Conservation (phyloP, 768 basidiomycete genomes). For the Podaxis sp. region DNA sequence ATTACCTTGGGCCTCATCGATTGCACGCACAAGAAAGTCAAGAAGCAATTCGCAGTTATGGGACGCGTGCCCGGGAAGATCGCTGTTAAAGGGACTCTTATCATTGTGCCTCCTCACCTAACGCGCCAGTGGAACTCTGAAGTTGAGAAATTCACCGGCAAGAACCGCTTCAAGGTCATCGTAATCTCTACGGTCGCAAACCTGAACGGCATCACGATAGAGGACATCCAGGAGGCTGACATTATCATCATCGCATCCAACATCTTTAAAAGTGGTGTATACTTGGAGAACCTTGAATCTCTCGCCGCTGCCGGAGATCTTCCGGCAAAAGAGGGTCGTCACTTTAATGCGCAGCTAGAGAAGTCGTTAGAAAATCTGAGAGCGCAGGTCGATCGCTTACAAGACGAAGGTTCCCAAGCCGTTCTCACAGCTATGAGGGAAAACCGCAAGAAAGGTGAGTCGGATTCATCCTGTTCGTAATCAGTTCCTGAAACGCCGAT, state of each 20-base stretch:
- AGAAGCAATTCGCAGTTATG: constrained; percentile 52
- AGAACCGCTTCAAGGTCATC: constrained; percentile 51
- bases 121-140: constrained; percentile 89
- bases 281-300: constrained; percentile 69
- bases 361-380: constrained; percentile 52
- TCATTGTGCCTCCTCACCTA: constrained; percentile 87
- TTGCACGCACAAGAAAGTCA: constrained; percentile 52
- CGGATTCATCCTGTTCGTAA: not conserved
- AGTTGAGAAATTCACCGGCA: constrained; percentile 72
- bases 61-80: constrained; percentile 59
- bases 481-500: constrained; percentile 7
- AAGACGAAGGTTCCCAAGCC: constrained; percentile 55
- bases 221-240: constrained; percentile 76
- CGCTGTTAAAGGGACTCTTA: constrained; percentile 73
- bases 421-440: constrained; percentile 65
- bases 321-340: constrained; percentile 77
- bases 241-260: constrained; percentile 83
- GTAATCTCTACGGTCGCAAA: constrained; percentile 65
- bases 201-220: constrained; percentile 68
- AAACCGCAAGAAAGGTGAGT: constrained; percentile 55
- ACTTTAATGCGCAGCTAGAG: constrained; percentile 82
- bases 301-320: constrained; percentile 66
- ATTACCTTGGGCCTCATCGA: constrained; percentile 90
- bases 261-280: constrained; percentile 76
- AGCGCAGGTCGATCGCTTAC: constrained; percentile 64